These are phyloP conservation scores for Sporobolomyces roseus DNA, from an alignment of 768 basidiomycete species.

Conservation along the genomic window DNA sequence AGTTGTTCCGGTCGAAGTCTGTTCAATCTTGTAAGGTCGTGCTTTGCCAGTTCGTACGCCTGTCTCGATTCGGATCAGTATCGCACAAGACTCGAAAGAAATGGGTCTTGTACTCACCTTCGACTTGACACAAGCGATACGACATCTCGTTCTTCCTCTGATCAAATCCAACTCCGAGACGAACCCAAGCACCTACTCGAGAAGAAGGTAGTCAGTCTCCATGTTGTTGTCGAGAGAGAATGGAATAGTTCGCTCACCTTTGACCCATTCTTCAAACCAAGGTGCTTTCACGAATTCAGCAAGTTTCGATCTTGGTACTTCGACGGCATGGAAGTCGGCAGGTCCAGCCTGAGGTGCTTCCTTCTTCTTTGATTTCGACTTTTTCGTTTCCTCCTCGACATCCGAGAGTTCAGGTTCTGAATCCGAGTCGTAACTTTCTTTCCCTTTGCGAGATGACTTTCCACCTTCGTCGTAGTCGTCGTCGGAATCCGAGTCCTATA, in stretches of 20 bases:
- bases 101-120: slow-evolving; percentile 52
- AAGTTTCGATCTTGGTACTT: slow-evolving; percentile 66
- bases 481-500: slow-evolving; percentile 36
- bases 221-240: background rate
- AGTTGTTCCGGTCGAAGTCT: slow-evolving; percentile 6
- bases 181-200: slow-evolving; percentile 71
- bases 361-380: slow-evolving; percentile 50
- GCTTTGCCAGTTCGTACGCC: background rate
- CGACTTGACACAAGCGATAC: slow-evolving; percentile 79
- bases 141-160: slow-evolving; percentile 54
- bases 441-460: slow-evolving; percentile 51
- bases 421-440: slow-evolving; percentile 63
- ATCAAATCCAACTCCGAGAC: slow-evolving; percentile 71
- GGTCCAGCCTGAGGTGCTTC: slow-evolving; percentile 56
- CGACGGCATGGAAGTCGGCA: slow-evolving; percentile 61
- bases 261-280: slow-evolving; percentile 80
- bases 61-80: no score
- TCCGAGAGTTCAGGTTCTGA: slow-evolving; percentile 60
- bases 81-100: background rate
- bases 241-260: slow-evolving; percentile 55
- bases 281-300: slow-evolving; percentile 68
- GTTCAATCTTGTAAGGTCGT: slow-evolving; percentile 36
- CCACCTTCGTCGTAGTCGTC: slow-evolving; percentile 54
- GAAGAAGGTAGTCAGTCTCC: slow-evolving; percentile 15
- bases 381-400: slow-evolving; percentile 59